These are phyloP conservation scores for Cercospora sojina DNA, from an alignment of 2,329 filamentous ascomycete species.

Conservation along the genomic window DNA sequence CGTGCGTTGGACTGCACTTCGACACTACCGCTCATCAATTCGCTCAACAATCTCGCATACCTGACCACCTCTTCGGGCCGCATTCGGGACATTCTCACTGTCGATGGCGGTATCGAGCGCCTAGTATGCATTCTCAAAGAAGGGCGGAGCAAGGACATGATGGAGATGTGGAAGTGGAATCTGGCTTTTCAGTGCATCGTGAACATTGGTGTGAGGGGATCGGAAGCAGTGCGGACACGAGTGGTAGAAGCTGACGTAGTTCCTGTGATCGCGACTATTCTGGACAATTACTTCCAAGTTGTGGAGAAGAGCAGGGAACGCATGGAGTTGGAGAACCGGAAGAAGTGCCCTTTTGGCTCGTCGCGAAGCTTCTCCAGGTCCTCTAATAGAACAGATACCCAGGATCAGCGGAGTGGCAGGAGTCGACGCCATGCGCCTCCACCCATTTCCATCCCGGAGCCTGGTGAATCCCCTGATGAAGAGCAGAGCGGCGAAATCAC, in stretches of 20 bases:
- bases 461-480: slow-evolving; percentile 49
- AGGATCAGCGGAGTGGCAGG: slow-evolving; percentile 45
- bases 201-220: slow-evolving; percentile 95
- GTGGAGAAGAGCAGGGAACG: slow-evolving; percentile 88
- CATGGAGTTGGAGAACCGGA: slow-evolving; percentile 74
- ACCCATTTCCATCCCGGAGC: slow-evolving; percentile 74
- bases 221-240: slow-evolving; percentile 87
- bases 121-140: slow-evolving; percentile 97
- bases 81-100: slow-evolving; percentile 94
- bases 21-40: slow-evolving; percentile 96
- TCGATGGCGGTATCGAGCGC: slow-evolving; percentile 96
- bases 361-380: slow-evolving; percentile 42
- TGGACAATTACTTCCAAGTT: slow-evolving; percentile 97
- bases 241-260: slow-evolving; percentile 99
- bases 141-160: slow-evolving; percentile 94
- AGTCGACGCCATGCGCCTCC: slow-evolving; percentile 76
- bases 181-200: slow-evolving; percentile 98
- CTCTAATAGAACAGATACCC: slow-evolving; percentile 33
- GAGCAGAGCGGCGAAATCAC: slow-evolving; percentile 59
- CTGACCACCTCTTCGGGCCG: slow-evolving; percentile 96
- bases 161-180: slow-evolving; percentile 99
- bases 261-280: slow-evolving; percentile 94
- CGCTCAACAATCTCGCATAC: slow-evolving; percentile 96
- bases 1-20: slow-evolving; percentile 97
- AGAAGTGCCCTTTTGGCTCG: slow-evolving; percentile 42